phyloP scores from a whole-genome alignment of 2,329 filamentous ascomycete species.

The Verruconis gallopava region DNA sequence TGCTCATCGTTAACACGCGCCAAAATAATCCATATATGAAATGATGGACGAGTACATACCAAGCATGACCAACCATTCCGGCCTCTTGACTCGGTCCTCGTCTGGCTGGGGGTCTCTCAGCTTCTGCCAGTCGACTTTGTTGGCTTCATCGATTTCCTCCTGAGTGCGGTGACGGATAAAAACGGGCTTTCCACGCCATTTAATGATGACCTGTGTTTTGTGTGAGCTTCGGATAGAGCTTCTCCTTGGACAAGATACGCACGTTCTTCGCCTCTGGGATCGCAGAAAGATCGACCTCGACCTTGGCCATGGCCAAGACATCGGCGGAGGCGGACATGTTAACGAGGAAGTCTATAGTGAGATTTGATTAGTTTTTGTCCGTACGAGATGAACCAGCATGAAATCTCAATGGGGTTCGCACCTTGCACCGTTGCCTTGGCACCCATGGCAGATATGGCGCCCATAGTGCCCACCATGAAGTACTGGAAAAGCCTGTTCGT shows the following conservation, averaged over 20 bases:
- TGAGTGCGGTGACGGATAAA: conserved; percentile 98
- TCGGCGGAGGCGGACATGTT: conserved; percentile 99
- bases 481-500: conserved; percentile 85
- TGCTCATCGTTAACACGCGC: no score
- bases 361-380: conserved; percentile 20
- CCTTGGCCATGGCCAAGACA: conserved; percentile 97
- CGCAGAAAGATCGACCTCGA: conserved; percentile 82
- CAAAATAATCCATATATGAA: no score
- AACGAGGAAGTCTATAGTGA: conserved; percentile 78
- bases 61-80: conserved; percentile 98
- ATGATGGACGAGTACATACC: conserved; percentile 41
- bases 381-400: conserved; percentile 9
- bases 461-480: conserved; percentile 97
- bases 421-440: conserved; percentile 98
- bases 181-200: conserved; percentile 99
- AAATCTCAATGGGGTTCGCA: conserved; percentile 35
- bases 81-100: conserved; percentile 88
- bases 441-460: conserved; percentile 79
- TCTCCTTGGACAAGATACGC: conserved; percentile 27
- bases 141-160: conserved; percentile 88
- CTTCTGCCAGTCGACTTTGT: conserved; percentile 67
- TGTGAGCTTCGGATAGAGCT: not conserved
- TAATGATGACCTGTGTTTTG: conserved; percentile 72
- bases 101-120: conserved; percentile 89
- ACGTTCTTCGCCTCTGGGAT: conserved; percentile 99